These are phyloP conservation scores for Dictyostelium brefeldianum DNA, from an alignment of 78 protist genomes.

Conservation along the genomic window DNA sequence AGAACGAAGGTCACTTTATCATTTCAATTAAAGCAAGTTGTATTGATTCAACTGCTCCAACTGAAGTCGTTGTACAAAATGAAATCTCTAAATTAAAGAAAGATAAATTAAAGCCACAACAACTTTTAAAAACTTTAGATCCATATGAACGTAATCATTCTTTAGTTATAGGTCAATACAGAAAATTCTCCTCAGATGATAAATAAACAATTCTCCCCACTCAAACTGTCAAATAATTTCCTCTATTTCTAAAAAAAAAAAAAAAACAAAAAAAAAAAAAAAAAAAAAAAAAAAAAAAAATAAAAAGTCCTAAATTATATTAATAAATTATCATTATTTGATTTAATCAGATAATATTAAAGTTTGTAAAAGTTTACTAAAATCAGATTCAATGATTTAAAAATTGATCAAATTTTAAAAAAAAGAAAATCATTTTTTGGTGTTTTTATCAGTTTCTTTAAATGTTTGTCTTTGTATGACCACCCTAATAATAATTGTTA, in stretches of 20 bases:
- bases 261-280: not conserved
- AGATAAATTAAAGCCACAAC: constrained; percentile 93
- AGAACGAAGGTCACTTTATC: constrained; percentile 98
- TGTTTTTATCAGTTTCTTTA: no score
- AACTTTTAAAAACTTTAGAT: constrained; percentile 97
- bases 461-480: no score
- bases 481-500: no score
- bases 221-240: no score
- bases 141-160: constrained; percentile 99
- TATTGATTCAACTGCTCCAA: constrained; percentile 98
- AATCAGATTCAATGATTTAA: no score
- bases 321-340: not conserved
- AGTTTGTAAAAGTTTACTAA: no score
- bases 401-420: no score
- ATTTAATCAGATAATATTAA: no score
- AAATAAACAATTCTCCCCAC: not conserved
- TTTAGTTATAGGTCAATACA: constrained; percentile 90
- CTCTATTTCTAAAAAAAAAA: not conserved
- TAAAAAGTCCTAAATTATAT: not conserved
- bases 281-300: not conserved
- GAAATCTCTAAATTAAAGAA: constrained; percentile 94
- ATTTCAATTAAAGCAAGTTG: constrained; percentile 99
- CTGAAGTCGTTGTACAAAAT: constrained; percentile 96
- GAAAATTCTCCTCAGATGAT: constrained; percentile 22
- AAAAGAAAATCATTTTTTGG: no score